Evolutionary conservation across 495 filamentous ascomycete genomes (phyloP), one percentile per base, ranked within the genome.

Genomic region (Hyaloscypha bicolor): DNA sequence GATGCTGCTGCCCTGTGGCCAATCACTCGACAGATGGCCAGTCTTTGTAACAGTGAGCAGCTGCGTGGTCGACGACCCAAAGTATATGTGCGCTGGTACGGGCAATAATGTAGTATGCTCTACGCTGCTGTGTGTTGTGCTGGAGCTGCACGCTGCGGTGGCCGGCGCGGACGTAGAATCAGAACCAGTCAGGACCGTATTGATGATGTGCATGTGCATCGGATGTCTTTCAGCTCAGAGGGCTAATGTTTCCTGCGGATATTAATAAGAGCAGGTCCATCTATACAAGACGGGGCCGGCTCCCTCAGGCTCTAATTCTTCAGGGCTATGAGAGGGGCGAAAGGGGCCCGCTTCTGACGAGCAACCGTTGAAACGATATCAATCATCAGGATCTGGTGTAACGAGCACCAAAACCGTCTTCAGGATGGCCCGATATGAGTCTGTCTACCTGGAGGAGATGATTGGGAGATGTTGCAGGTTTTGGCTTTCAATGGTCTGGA

Each of bases 221-320:
- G 35, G 64, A 67, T 61, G 56, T 67, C 21, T 67, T 59, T 19
- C 52, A 33, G 22, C 37, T 55, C 55, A 30, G 37, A 64, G 42
- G 14, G 51, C 58, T n/a, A 33, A 57, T 71, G 69, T 71, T 71
- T 71, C 42, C n/a, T 60, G 56, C 60, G 32, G 42, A 67, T 65
- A 65, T 71, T 65, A 65, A 67, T 60, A 64, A 64, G 60, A 53
- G 25, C 52, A 62, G 61, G 39, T 42, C 56, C 55, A 66, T 70
- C 60, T 69, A 69, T 65, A 69, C 62, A 65, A 69, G 21, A 65
- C 67, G 37, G 64, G 64, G 58, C 32, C 22, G 4, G 16, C 32
- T 35, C 64, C 19, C 56, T 16, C 12, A 32, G 55, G 30, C 55
- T 57, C 19, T 31, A 58, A 42, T 21, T 30, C 16, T 19, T 22